phyloP scores from a whole-genome alignment of 2,329 filamentous ascomycete genomes.

The Diaporthe longicolla region DNA sequence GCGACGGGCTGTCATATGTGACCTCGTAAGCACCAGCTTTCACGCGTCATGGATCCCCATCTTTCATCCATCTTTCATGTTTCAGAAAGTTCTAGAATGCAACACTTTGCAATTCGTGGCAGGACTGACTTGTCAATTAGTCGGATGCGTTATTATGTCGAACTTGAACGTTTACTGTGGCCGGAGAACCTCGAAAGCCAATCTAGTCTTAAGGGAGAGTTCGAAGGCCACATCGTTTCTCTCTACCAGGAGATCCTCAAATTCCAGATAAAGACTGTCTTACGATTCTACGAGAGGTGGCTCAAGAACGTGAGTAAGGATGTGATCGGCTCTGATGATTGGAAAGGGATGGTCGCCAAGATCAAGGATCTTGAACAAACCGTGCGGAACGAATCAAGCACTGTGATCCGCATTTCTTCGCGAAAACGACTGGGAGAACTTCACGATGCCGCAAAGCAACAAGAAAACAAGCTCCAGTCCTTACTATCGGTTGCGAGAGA shows the following conservation, averaged over 20 bases:
- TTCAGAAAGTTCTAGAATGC: too few relatives aligned
- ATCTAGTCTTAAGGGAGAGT: background rate
- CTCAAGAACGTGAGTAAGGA: background rate
- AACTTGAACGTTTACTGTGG: constrained; percentile 46
- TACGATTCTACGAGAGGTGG: background rate
- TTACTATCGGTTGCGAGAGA: background rate
- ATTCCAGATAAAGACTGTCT: background rate
- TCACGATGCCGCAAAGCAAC: background rate
- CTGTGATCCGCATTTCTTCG: background rate
- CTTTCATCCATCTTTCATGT: too few relatives aligned
- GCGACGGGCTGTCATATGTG: constrained; percentile 52
- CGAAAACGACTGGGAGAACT: background rate
- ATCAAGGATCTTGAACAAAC: background rate
- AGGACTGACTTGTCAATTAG: too few relatives aligned
- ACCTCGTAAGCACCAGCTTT: constrained; percentile 39
- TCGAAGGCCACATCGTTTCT: background rate
- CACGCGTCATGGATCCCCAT: too few relatives aligned
- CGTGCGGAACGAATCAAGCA: background rate
- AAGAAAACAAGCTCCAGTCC: background rate
- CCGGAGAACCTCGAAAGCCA: background rate
- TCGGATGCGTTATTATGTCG: constrained; percentile 52
- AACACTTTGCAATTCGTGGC: too few relatives aligned
- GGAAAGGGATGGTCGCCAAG: background rate
- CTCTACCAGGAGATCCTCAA: background rate
- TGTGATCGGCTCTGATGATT: background rate